These are phyloP conservation scores for Aspergillus pseudotamarii DNA, from an alignment of 2,329 filamentous ascomycete genomes.

Conservation along the genomic window DNA sequence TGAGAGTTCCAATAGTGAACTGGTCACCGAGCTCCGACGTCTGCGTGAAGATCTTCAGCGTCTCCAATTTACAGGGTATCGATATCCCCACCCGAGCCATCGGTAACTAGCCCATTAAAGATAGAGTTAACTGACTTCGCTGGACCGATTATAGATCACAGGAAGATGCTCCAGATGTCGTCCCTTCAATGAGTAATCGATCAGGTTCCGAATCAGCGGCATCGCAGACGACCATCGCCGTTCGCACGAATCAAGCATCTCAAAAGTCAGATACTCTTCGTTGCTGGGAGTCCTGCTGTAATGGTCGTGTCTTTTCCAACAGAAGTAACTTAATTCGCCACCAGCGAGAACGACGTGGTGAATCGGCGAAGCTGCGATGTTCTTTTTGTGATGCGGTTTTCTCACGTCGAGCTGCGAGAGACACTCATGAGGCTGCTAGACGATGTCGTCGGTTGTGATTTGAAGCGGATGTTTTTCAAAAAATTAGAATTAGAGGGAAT, in stretches of 20 bases:
- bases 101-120: neutral
- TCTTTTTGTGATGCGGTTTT: constrained; percentile 14
- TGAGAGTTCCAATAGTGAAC: neutral
- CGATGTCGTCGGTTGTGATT: neutral
- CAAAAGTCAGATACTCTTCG: neutral
- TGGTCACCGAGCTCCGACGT: neutral
- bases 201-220: neutral
- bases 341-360: constrained; percentile 4
- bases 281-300: constrained; percentile 9
- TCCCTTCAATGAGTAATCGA: neutral
- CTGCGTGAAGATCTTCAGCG: neutral
- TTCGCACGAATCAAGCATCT: neutral
- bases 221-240: neutral
- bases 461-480: neutral
- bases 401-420: constrained; percentile 5
- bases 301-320: constrained; percentile 5
- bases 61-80: neutral
- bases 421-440: constrained; percentile 6
- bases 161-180: neutral
- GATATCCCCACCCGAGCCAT: neutral
- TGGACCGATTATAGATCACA: neutral
- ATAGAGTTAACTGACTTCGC: neutral
- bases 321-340: constrained; percentile 9
- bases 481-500: neutral
- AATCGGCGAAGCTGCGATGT: constrained; percentile 9